Percentiles rank a stretch among this genome's conserved stretches.
phyloP scores from a whole-genome alignment of 1,139 yeast species.

The Taphrina pruni region DNA sequence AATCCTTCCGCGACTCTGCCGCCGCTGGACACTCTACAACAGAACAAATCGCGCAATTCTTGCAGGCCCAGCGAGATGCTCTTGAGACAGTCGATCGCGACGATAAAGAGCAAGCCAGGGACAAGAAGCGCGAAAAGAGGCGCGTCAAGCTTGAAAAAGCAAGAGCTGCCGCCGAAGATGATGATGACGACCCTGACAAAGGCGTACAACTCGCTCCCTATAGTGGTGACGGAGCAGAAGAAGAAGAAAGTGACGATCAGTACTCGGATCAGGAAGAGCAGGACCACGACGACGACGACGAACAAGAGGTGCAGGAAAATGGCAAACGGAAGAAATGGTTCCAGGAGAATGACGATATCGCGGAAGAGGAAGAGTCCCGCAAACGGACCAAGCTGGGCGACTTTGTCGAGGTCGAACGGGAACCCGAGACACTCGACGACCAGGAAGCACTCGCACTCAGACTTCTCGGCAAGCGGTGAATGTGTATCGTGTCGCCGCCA shows the following conservation, averaged over 20 bases:
- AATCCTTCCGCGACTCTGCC: constrained; percentile 67
- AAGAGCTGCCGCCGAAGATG: constrained; percentile 52
- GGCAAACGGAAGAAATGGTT: constrained; percentile 38
- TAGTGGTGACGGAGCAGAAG: constrained; percentile 44
- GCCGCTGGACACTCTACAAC: constrained; percentile 66
- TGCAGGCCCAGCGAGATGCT: constrained; percentile 66
- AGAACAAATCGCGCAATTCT: constrained; percentile 69
- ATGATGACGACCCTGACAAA: constrained; percentile 51
- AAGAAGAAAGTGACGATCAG: constrained; percentile 20
- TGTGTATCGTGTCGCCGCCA: too few species aligned
- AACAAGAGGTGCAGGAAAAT: neutral
- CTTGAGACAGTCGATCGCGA: constrained; percentile 75
- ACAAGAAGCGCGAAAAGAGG: constrained; percentile 85
- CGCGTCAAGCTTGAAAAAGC: constrained; percentile 81
- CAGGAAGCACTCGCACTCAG: constrained; percentile 38
- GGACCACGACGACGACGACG: constrained; percentile 3
- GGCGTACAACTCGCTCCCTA: constrained; percentile 42
- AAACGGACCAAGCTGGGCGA: constrained; percentile 32
- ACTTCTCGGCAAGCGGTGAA: constrained; percentile 22
- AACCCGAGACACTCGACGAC: constrained; percentile 34
- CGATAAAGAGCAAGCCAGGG: constrained; percentile 82
- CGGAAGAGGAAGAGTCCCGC: constrained; percentile 20
- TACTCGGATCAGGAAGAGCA: constrained; percentile 49
- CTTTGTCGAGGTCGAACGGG: constrained; percentile 31
- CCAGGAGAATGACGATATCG: constrained; percentile 37